phyloP scores from a whole-genome alignment of 768 basidiomycete genomes.

The Termitomyces sp. region DNA sequence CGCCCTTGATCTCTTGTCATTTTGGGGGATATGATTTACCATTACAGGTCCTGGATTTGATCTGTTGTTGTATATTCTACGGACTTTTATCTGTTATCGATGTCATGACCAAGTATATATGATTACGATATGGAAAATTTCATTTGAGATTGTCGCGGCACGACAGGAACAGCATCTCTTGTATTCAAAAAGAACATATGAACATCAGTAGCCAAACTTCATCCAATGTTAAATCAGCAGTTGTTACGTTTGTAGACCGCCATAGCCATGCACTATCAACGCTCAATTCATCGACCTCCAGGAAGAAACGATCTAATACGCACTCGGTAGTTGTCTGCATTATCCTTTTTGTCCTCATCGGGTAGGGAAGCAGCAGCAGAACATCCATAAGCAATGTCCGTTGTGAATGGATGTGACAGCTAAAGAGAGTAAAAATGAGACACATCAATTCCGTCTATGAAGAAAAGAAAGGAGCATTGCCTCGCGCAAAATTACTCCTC shows the following conservation, averaged over 20 bases:
- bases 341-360: too few relatives aligned
- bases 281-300: neutral
- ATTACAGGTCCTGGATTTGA: neutral
- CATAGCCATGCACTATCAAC: neutral
- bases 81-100: neutral
- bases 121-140: neutral
- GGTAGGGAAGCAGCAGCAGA: too few relatives aligned
- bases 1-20: conserved; percentile 6
- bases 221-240: neutral
- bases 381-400: too few relatives aligned
- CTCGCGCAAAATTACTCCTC: neutral
- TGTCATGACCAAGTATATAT: neutral
- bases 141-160: too few relatives aligned
- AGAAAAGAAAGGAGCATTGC: neutral
- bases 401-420: too few relatives aligned
- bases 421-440: too few relatives aligned
- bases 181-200: too few relatives aligned
- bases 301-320: neutral
- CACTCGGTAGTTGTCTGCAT: neutral
- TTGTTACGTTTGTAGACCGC: neutral
- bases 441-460: too few relatives aligned
- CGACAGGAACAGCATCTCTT: neutral
- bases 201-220: neutral
- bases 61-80: neutral
- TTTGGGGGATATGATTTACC: neutral